A percentile compares a stretch with the other conserved stretches of the same genome.
Evolutionary conservation across 2,329 filamentous ascomycete genomes (phyloP).

Genomic region (Ceratocystis colombiana): DNA sequence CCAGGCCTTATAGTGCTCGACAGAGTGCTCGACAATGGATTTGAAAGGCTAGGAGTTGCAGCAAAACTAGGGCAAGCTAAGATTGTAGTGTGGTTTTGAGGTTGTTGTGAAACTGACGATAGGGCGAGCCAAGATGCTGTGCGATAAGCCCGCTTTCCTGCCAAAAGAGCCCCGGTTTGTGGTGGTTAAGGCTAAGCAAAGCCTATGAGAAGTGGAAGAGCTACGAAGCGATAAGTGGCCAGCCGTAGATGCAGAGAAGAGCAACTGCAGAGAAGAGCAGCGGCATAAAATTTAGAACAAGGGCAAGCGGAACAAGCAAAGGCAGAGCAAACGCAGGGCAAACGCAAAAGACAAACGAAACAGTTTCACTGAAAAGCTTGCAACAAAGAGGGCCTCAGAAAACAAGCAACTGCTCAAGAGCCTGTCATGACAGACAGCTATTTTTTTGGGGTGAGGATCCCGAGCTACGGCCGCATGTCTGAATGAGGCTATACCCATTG

Average conservation of each 20-base stretch:
- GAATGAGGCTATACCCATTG: not conserved
- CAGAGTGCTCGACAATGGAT: not conserved
- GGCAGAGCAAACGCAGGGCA: not conserved
- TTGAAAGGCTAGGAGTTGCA: not conserved
- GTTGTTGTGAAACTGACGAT: constrained; percentile 1
- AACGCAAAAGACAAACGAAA: constrained; percentile 1
- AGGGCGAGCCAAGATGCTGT: not conserved
- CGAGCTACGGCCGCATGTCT: not conserved
- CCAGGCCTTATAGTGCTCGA: not conserved
- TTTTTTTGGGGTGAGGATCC: not conserved
- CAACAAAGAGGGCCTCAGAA: not conserved
- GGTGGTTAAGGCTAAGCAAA: not conserved
- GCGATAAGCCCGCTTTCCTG: not conserved
- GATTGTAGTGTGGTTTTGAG: not conserved
- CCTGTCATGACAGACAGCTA: not conserved
- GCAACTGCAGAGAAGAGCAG: too few relatives aligned
- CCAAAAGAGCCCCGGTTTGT: not conserved
- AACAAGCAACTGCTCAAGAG: not conserved
- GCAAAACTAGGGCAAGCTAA: not conserved
- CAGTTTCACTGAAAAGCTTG: not conserved
- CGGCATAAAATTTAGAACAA: not conserved
- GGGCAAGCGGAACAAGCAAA: not conserved
- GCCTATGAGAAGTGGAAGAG: not conserved
- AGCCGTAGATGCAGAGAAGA: not conserved
- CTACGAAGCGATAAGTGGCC: not conserved